Evolutionary conservation across 331 rosid genomes (phyloP).

Genomic region (Malus hybrid): DNA sequence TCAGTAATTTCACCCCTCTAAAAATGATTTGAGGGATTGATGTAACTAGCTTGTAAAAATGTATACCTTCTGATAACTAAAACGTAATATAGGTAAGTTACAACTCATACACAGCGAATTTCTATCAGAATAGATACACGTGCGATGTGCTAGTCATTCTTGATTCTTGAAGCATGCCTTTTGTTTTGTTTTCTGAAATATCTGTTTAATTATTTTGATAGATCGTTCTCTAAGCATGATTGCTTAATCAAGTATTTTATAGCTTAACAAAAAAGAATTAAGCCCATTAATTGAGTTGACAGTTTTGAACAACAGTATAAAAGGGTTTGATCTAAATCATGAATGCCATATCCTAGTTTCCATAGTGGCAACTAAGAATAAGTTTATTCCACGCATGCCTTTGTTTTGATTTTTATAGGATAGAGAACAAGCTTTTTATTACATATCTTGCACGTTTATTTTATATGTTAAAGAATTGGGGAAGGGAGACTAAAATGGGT

Average conservation of each 20-base stretch:
- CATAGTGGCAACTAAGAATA: no score
- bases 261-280: no score
- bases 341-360: no score
- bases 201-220: no score
- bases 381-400: no score
- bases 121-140: neutral
- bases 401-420: neutral
- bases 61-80: neutral
- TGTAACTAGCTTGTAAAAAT: neutral
- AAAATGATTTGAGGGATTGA: neutral
- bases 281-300: no score
- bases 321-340: no score
- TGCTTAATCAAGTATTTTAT: no score
- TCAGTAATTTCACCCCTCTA: neutral
- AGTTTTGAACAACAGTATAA: no score
- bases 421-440: neutral
- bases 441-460: constrained; percentile 8
- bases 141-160: neutral
- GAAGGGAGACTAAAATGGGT: neutral
- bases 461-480: neutral
- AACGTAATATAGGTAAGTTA: neutral
- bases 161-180: neutral
- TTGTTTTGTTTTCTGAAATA: no score
- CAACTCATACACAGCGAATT: neutral
- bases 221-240: no score